Evolutionary conservation across 2,329 filamentous ascomycete genomes (phyloP).

Genomic region (Ophiostoma himal-ulmi): DNA sequence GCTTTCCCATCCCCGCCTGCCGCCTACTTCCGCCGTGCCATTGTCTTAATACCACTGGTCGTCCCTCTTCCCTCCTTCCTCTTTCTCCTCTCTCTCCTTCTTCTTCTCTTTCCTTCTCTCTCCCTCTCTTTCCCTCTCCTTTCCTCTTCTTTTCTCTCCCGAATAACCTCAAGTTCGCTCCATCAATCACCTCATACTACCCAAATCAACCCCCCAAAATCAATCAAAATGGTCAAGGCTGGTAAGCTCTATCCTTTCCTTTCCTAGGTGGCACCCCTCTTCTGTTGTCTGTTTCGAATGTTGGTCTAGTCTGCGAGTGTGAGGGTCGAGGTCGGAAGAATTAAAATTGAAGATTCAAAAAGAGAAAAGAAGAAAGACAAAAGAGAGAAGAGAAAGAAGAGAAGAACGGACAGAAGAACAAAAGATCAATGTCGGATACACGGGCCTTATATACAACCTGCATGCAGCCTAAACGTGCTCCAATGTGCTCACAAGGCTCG

Average conservation of each 20-base stretch:
- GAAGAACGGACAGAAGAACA: neutral
- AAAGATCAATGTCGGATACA: neutral
- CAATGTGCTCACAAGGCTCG: slow-evolving; percentile 16
- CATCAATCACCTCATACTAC: slow-evolving; percentile 6
- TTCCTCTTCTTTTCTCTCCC: slow-evolving; percentile 4
- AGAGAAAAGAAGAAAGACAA: too few relatives aligned
- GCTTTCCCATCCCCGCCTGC: slow-evolving; percentile 16
- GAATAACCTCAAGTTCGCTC: slow-evolving; percentile 1
- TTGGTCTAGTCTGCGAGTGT: slow-evolving; percentile 1
- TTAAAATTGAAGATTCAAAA: neutral
- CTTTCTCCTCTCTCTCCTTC: slow-evolving; percentile 9
- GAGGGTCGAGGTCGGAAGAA: neutral
- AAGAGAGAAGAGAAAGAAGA: neutral
- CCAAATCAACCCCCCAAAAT: slow-evolving; percentile 26
- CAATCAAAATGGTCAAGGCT: slow-evolving; percentile 96
- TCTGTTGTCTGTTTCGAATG: neutral
- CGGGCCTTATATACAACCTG: slow-evolving; percentile 14
- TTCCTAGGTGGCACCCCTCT: neutral
- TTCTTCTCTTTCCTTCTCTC: slow-evolving; percentile 12
- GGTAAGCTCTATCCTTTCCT: slow-evolving; percentile 53
- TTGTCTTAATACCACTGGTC: slow-evolving; percentile 14
- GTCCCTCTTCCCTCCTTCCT: slow-evolving; percentile 7
- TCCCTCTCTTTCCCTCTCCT: slow-evolving; percentile 6
- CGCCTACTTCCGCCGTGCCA: slow-evolving; percentile 19
- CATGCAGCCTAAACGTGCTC: slow-evolving; percentile 4